Percentiles rank a stretch among this genome's conserved stretches.
Conservation (phyloP, 202 grass and related monocot species). For the Setaria italica region DNA sequence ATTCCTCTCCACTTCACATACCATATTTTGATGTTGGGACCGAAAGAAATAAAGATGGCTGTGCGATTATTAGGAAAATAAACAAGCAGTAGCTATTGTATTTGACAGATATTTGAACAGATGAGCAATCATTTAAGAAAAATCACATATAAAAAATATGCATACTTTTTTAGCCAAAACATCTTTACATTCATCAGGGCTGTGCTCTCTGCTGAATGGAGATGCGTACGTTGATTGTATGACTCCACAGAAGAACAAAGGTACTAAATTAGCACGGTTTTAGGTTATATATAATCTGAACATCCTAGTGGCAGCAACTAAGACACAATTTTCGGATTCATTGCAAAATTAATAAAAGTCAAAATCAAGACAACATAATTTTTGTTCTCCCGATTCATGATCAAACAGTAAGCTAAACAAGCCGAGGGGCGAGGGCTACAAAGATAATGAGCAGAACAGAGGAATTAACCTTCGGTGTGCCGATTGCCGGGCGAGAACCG, state of each 20-base stretch:
- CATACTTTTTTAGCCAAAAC: neutral
- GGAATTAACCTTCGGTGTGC: conserved; percentile 71
- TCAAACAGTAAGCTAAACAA: conserved; percentile 15
- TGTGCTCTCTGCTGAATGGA: neutral
- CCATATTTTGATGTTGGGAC: neutral
- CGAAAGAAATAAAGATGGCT: neutral
- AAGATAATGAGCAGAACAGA: neutral
- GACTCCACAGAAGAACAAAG: neutral
- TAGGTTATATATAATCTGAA: neutral
- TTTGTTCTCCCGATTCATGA: conserved; percentile 2
- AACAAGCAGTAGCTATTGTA: neutral
- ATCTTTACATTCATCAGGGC: neutral
- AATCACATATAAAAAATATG: neutral
- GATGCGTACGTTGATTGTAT: neutral
- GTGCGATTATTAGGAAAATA: neutral
- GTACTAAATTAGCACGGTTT: neutral
- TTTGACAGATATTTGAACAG: neutral
- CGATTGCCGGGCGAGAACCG: conserved; percentile 57
- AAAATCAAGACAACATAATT: neutral
- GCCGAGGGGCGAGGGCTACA: too few relatives aligned
- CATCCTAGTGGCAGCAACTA: neutral
- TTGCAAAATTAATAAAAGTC: neutral
- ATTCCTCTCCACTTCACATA: neutral
- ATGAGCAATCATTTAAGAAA: conserved; percentile 2
- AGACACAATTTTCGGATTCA: neutral